Evolutionary conservation across 2,329 filamentous ascomycete genomes (phyloP).

Genomic region (Pseudogymnoascus destructans): DNA sequence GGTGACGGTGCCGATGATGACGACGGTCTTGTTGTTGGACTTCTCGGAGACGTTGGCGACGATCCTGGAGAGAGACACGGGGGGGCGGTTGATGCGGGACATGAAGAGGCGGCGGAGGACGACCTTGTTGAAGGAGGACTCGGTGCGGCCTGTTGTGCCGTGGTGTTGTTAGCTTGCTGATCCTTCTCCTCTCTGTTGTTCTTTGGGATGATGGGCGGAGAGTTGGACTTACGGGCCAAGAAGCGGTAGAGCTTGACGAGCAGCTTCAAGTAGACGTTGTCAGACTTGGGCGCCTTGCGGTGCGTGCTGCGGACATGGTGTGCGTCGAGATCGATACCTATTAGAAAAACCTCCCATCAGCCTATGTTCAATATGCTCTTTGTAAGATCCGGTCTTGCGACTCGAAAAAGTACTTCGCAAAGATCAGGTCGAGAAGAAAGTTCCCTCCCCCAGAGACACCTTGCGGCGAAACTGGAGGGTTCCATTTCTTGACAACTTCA

Average conservation of each 20-base stretch:
- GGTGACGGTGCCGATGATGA: constrained; percentile 88
- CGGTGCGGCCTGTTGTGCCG: constrained; percentile 63
- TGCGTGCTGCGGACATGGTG: constrained; percentile 61
- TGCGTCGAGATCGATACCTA: constrained; percentile 60
- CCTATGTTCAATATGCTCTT: constrained; percentile 54
- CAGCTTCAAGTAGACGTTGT: constrained; percentile 95
- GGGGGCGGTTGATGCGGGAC: constrained; percentile 96
- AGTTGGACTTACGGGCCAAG: constrained; percentile 57
- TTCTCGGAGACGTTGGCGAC: constrained; percentile 53
- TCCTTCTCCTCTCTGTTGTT: background rate
- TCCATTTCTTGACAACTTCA: constrained; percentile 16
- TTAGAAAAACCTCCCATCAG: constrained; percentile 43
- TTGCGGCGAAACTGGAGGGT: background rate
- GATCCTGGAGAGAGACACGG: constrained; percentile 88
- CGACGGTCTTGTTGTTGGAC: constrained; percentile 70
- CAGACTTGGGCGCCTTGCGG: constrained; percentile 92
- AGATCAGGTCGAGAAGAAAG: constrained; percentile 11
- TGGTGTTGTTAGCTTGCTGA: constrained; percentile 10
- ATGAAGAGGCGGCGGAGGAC: constrained; percentile 95
- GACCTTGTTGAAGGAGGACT: constrained; percentile 97
- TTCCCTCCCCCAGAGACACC: background rate
- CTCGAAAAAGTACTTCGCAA: constrained; percentile 25
- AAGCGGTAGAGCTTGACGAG: constrained; percentile 98
- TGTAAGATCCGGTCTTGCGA: constrained; percentile 25
- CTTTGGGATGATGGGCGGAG: background rate